Percentiles rank a stretch among this genome's conserved stretches.
Conservation (phyloP, 345 rosid genomes). For the Salix udensis region DNA sequence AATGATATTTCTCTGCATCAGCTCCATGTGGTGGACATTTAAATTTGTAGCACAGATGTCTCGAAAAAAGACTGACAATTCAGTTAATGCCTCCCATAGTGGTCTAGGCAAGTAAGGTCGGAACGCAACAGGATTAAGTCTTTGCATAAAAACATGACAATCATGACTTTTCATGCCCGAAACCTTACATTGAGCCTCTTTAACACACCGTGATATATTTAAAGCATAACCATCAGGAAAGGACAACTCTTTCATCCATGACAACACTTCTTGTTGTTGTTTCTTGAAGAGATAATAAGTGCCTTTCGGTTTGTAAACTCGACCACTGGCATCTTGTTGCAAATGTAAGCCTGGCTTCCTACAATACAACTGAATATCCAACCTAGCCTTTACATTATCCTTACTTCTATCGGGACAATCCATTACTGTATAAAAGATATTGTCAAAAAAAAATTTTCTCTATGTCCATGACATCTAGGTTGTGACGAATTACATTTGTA, state of each 20-base stretch:
- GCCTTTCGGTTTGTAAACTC: background rate
- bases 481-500: no score
- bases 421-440: background rate
- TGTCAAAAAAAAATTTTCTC: background rate
- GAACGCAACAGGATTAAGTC: no score
- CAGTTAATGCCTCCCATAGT: no score
- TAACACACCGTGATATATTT: background rate
- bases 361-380: background rate
- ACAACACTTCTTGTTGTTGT: no score
- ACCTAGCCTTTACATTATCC: background rate
- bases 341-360: background rate
- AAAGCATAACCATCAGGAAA: constrained; percentile 2
- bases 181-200: background rate
- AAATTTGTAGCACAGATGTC: background rate
- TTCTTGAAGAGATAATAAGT: no score
- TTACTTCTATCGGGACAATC: background rate
- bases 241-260: background rate
- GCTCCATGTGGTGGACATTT: background rate
- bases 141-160: no score
- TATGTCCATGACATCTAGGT: no score
- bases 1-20: background rate
- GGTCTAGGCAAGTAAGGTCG: no score
- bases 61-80: no score
- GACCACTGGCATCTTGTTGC: background rate
- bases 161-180: background rate